A percentile compares a stretch with the other conserved stretches of the same genome.
Conservation (phyloP, 163 green algal species). For the Coccomyxa subellipsoidea region DNA sequence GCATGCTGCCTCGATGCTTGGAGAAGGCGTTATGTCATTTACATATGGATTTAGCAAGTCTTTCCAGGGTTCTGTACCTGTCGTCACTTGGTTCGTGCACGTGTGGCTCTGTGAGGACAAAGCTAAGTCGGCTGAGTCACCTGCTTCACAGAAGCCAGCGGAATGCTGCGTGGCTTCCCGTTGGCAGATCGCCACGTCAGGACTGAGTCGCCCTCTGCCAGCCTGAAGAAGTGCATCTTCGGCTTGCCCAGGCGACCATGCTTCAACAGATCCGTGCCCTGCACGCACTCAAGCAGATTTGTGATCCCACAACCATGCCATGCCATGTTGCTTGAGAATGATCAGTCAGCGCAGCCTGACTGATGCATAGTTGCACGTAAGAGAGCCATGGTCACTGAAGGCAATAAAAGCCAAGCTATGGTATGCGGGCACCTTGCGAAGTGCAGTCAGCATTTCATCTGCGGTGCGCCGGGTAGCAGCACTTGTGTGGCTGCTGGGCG, state of each 20-base stretch:
- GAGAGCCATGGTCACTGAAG: not conserved
- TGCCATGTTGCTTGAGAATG: not conserved
- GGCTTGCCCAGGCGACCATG: conserved; percentile 83
- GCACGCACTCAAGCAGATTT: conserved; percentile 8
- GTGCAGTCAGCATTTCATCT: conserved; percentile 66
- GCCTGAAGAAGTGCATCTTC: conserved; percentile 78
- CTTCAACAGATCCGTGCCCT: conserved; percentile 81
- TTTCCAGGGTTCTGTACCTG: too few species aligned
- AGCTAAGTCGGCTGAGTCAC: too few species aligned
- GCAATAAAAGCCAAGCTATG: not conserved
- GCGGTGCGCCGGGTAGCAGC: conserved; percentile 15
- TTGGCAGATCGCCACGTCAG: conserved; percentile 70
- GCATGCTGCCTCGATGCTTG: too few species aligned
- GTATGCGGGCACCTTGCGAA: conserved; percentile 56
- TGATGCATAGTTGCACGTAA: not conserved
- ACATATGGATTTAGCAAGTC: too few species aligned
- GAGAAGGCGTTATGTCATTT: too few species aligned
- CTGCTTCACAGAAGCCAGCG: conserved; percentile 1
- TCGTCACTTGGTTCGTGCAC: too few species aligned
- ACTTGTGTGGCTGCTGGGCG: not conserved
- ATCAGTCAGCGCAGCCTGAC: not conserved
- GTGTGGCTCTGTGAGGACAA: too few species aligned
- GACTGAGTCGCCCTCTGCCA: conserved; percentile 59
- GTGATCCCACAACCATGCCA: not conserved
- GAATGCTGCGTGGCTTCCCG: conserved; percentile 39